Evolutionary conservation across 192 early-diverging fungal species (phyloP), one percentile per base, ranked within the genome.

Genomic region (Rhizophlyctis rosea): DNA sequence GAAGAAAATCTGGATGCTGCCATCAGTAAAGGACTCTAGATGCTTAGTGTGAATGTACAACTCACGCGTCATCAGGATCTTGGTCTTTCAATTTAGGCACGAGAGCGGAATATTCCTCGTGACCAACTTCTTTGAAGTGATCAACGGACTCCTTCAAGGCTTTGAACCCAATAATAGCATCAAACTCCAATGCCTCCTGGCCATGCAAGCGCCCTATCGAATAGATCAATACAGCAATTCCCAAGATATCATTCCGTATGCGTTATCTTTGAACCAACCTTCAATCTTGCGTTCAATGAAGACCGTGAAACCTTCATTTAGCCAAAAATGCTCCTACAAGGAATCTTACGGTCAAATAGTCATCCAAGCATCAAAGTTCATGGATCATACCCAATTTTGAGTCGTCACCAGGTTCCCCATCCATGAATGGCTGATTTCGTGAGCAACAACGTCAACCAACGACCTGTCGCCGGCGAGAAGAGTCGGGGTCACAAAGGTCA

Each of bases 401-500:
- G 65, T 44, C 18, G 74, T 81, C 18, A 81, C 75, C 24, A 79
- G 57, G 64, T 81, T 79, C 4, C 70, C 75, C 61, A 71, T 74
- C 92, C 92, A 95, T 87, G 60, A 89, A 74, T 96, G 94, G 54
- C 90, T 76, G 70, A 94, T 90, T 63, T 98, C 95, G 75, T 98
- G 95, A 2, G 91, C 91, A 55, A 98, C 86, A 28, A 98, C 95
- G 69, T 97, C 93, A 0, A 95, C 93, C 52, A 95, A 79, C 34
- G 89, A 90, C 47, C 88, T 86, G 74, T 99, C 96, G 54, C 95
- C 94, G 35, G 95, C 95, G 48, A 99, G 76, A 30, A 99, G 80
- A 21, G 93, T 93, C 27, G 96, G 96, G 28, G 96, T 99, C 24
- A 96, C 94, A 87, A 96, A 99, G 0, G 96, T 98, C 62, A 96